phyloP scores from a whole-genome alignment of 1,284 basidiomycete genomes.

The Pulchroboletus neoregius region DNA sequence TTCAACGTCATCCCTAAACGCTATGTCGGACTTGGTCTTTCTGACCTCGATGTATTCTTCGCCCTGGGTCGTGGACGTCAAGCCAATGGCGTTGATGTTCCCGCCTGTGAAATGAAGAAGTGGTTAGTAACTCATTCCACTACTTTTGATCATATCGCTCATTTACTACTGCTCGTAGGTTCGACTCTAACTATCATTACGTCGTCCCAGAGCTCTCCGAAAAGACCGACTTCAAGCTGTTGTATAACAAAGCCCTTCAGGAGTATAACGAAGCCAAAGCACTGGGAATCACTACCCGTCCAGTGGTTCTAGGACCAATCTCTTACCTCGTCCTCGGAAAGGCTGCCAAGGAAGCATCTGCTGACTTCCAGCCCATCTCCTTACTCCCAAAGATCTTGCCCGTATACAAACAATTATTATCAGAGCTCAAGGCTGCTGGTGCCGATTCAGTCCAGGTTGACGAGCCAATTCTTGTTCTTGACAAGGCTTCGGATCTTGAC shows the following conservation, averaged over 20 bases:
- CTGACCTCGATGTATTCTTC: constrained; percentile 93
- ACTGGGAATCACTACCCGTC: constrained; percentile 87
- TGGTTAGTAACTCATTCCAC: constrained; percentile 54
- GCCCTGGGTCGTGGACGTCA: constrained; percentile 99
- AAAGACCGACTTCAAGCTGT: constrained; percentile 89
- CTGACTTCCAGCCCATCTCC: constrained; percentile 88
- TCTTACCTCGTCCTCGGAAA: constrained; percentile 96
- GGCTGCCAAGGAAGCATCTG: constrained; percentile 80
- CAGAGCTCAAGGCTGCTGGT: constrained; percentile 90
- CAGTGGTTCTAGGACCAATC: constrained; percentile 94
- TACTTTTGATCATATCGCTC: constrained; percentile 8
- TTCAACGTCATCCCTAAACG: constrained; percentile 98
- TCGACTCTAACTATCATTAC: constrained; percentile 99
- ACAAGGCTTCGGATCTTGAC: constrained; percentile 77
- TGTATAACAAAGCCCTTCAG: constrained; percentile 92
- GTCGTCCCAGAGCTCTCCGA: constrained; percentile 97
- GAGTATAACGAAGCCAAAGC: constrained; percentile 96
- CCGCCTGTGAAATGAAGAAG: constrained; percentile 99
- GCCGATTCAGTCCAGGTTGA: constrained; percentile 96
- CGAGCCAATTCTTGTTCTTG: constrained; percentile 95
- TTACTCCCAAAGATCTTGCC: constrained; percentile 89
- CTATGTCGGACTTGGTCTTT: constrained; percentile 85
- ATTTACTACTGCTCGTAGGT: constrained; percentile 52
- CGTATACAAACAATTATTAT: constrained; percentile 88
- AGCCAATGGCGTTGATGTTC: constrained; percentile 90